Evolutionary conservation across 1,284 basidiomycete genomes (phyloP), one percentile per base, ranked within the genome.

Genomic region (Rhodotorula sp.): DNA sequence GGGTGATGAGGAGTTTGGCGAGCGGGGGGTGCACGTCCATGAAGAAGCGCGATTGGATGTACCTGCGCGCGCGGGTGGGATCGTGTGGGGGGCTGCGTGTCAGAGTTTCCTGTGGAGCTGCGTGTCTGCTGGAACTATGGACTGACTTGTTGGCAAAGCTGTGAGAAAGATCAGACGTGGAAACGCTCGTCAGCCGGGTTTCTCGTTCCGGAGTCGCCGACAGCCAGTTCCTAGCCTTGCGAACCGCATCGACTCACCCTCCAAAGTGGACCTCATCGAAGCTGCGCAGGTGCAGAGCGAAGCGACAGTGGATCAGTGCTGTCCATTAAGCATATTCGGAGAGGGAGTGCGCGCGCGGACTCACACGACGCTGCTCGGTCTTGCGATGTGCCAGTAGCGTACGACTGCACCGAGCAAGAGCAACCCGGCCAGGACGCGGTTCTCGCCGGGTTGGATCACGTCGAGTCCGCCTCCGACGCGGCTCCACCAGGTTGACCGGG

Each of bases 251-350:
- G 1, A 15, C 74, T 62, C 33, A 95, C 80, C 95, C 95, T 71
- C 94, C 94, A 81, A 97, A 96, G 81, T 96, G 94, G 0, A 96
- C 94, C 81, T 97, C 94, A 79, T 97, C 94, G 80, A 97, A 97
- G 26, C 93, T 95, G 78, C 26, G 68, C n/a, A n/a, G n/a, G 51
- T 60, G 51, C 14, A 4, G 33, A 26, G 24, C 8, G 54, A 26
- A 18, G 6, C 6, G 17, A 22, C 37, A 22, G 22, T 20, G 14
- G 33, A 18, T 30, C 30, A 60, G 29, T 3, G n/a, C n/a, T n/a
- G n/a, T n/a, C n/a, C n/a, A n/a, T n/a, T n/a, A n/a, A n/a, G n/a
- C n/a, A n/a, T n/a, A n/a, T n/a, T n/a, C n/a, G n/a, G n/a, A n/a
- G n/a, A n/a, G n/a, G n/a, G n/a, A n/a, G n/a, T n/a, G n/a, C n/a